Evolutionary conservation across 495 filamentous ascomycete species (phyloP), one percentile per base, ranked within the genome.

Genomic region (Amniculicola lignicola): DNA sequence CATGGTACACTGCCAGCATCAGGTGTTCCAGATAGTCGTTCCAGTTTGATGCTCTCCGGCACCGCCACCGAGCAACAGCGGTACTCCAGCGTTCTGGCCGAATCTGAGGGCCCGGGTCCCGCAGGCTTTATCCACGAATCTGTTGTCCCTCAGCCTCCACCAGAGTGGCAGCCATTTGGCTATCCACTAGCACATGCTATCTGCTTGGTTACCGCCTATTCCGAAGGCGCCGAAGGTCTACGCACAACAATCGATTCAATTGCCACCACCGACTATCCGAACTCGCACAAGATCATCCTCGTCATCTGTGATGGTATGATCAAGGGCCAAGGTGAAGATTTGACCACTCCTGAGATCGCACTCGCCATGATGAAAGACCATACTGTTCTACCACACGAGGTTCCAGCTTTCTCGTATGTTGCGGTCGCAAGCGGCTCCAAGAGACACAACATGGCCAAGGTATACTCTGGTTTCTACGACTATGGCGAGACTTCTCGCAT

Each of bases 361-460:
- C 71, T 99, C 6, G 74, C 83, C 59, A 99, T 99, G 94, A 86
- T 99, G 85, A 90, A 85, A 53, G 94, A 99, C 63, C 85, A 89
- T 62, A 81, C 87, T 1, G 75, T 92, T 24, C 77, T 80, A 14
- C 85, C 84, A 3, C 79, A 89, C 7, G 86, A 95, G 35, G 92
- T 96, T 1, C 77, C 86, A 51, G 78, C 88, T 0, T 97, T 89
- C 73, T 96, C 90, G 1, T 99, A 97, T 63, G 93, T 99, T 15
- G 94, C 94, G 2, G 94, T 99, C 3, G 90, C 94, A 14, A 90
- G 87, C 61, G 94, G 93, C 22, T 89, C 91, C 27, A 99, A 97
- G 77, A 82, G 94, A 49, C 94, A 97, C 79, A 97, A 97, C 71
- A 97, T 96, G 94, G 90, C 94, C 59, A 95, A 97, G 77, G 82